Conservation (phyloP, 495 filamentous ascomycete genomes). For the Cercophora scortea region DNA sequence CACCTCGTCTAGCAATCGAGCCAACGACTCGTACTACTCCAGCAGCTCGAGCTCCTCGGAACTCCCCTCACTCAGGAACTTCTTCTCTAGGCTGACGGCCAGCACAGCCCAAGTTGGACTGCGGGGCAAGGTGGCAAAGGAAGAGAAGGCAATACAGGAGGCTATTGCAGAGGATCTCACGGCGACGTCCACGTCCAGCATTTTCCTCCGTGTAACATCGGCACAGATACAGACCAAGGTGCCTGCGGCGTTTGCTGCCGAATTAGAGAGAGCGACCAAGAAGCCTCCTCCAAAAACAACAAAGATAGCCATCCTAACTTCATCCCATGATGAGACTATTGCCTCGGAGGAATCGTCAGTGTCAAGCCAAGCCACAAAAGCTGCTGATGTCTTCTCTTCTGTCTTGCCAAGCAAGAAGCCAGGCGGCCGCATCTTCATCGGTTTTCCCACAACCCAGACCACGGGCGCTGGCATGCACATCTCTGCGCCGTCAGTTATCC, state of each 20-base stretch:
- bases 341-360: slow-evolving; percentile 45
- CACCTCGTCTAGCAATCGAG: slow-evolving; percentile 25
- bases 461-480: slow-evolving; percentile 91
- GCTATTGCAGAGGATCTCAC: slow-evolving; percentile 61
- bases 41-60: slow-evolving; percentile 21
- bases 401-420: slow-evolving; percentile 77
- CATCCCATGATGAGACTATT: slow-evolving; percentile 76
- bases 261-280: slow-evolving; percentile 94
- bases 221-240: slow-evolving; percentile 71
- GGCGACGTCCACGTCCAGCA: slow-evolving; percentile 54
- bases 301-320: slow-evolving; percentile 76
- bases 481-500: slow-evolving; percentile 96
- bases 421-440: slow-evolving; percentile 87
- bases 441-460: slow-evolving; percentile 94
- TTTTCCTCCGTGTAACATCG: slow-evolving; percentile 83
- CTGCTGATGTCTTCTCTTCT: slow-evolving; percentile 73
- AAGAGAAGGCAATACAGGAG: slow-evolving; percentile 47
- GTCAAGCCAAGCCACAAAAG: slow-evolving; percentile 41
- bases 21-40: slow-evolving; percentile 29
- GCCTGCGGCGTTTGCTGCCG: slow-evolving; percentile 56
- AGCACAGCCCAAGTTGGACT: slow-evolving; percentile 29
- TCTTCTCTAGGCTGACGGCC: slow-evolving; percentile 67
- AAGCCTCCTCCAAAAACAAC: slow-evolving; percentile 88
- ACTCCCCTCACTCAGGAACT: slow-evolving; percentile 57
- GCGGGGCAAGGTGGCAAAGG: slow-evolving; percentile 39